Evolutionary conservation across 139 green algal genomes (phyloP).

Genomic region (Edaphochlamys debaryana): DNA sequence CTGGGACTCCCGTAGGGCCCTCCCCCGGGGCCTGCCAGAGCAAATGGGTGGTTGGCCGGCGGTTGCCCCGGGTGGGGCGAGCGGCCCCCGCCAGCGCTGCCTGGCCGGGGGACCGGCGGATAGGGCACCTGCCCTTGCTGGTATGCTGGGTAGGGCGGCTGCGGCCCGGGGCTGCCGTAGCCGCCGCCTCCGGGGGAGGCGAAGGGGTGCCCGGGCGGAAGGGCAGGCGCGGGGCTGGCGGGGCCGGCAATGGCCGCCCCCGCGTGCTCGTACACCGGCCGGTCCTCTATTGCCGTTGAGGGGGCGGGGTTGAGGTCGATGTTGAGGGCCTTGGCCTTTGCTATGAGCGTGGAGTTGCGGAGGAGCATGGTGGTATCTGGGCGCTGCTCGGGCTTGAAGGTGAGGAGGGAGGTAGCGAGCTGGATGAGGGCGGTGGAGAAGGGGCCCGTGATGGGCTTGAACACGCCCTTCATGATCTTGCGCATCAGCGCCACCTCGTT

Average conservation of each 20-base stretch:
- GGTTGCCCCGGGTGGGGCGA: background rate
- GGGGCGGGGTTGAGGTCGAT: slow-evolving; percentile 51
- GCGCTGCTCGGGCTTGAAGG: slow-evolving; percentile 43
- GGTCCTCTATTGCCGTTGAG: slow-evolving; percentile 29
- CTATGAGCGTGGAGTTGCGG: slow-evolving; percentile 29
- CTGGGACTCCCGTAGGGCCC: background rate
- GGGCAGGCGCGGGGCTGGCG: background rate
- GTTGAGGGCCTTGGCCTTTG: slow-evolving; percentile 49
- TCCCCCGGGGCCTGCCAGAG: background rate
- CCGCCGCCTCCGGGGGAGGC: background rate
- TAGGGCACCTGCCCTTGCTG: slow-evolving; percentile 17
- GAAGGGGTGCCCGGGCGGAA: background rate
- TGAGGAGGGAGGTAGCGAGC: slow-evolving; percentile 46
- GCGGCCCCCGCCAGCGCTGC: background rate
- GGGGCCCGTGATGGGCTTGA: slow-evolving; percentile 56
- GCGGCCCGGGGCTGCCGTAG: slow-evolving; percentile 14
- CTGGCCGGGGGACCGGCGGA: slow-evolving; percentile 14
- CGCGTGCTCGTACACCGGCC: slow-evolving; percentile 43
- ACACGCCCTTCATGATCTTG: slow-evolving; percentile 78
- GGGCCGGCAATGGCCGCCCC: too few species aligned
- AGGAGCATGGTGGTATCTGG: slow-evolving; percentile 49
- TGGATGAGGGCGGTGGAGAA: slow-evolving; percentile 62
- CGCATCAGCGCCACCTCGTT: slow-evolving; percentile 79
- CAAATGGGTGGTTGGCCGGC: slow-evolving; percentile 14
- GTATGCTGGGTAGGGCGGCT: slow-evolving; percentile 8